These are phyloP conservation scores for Pichia sp. DNA, from an alignment of 1,139 yeast species.

Conservation along the genomic window DNA sequence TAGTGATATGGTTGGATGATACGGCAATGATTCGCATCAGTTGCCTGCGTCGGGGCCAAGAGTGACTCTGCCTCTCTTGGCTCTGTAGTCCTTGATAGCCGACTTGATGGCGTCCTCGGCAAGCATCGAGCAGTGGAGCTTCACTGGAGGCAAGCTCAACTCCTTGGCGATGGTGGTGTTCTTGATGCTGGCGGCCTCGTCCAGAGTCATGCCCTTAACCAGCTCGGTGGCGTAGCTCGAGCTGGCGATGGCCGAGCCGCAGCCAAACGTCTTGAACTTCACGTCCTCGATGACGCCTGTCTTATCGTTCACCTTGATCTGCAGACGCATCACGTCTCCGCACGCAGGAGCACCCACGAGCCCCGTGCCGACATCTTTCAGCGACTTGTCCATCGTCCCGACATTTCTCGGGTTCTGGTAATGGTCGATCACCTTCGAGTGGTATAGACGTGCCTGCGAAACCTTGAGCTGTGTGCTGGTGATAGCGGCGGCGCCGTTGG, in stretches of 20 bases:
- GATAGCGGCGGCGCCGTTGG: not conserved
- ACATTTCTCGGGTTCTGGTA: slow-evolving; percentile 96
- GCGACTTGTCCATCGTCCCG: slow-evolving; percentile 80
- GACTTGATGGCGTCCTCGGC: slow-evolving; percentile 98
- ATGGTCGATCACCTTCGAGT: slow-evolving; percentile 81
- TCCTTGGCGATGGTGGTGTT: slow-evolving; percentile 92
- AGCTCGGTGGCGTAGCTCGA: slow-evolving; percentile 92
- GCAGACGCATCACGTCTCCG: slow-evolving; percentile 98
- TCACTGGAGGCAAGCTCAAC: slow-evolving; percentile 91
- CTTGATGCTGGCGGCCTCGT: slow-evolving; percentile 87
- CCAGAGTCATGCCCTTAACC: slow-evolving; percentile 91
- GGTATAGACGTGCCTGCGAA: slow-evolving; percentile 41
- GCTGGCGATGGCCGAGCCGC: slow-evolving; percentile 97
- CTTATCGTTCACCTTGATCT: slow-evolving; percentile 84
- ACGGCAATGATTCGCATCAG: not conserved
- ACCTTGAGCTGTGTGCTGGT: not conserved
- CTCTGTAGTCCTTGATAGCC: slow-evolving; percentile 89
- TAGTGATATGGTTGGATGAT: not conserved
- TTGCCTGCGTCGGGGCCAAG: slow-evolving; percentile 45
- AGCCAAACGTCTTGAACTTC: slow-evolving; percentile 96
- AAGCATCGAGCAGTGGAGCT: slow-evolving; percentile 95
- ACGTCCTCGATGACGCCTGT: slow-evolving; percentile 92
- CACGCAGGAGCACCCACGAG: slow-evolving; percentile 98
- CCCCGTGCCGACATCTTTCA: slow-evolving; percentile 88
- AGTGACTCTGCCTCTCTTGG: slow-evolving; percentile 61